phyloP scores from a whole-genome alignment of 2,329 filamentous ascomycete genomes.

The Fusarium sp. region DNA sequence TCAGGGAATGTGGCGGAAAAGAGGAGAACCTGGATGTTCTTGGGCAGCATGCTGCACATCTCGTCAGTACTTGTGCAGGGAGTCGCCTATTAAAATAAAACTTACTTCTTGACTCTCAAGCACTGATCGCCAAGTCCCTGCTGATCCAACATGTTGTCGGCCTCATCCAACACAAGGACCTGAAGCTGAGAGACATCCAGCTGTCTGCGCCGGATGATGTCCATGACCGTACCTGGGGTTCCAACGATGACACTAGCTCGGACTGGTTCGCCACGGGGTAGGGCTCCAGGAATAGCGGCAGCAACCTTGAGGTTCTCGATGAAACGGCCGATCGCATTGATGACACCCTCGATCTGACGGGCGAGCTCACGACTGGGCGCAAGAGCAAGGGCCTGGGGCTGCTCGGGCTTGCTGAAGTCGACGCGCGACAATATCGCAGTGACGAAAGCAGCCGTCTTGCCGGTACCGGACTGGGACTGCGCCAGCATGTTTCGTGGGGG shows the following conservation, averaged over 20 bases:
- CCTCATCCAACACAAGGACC: slow-evolving; percentile 93
- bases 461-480: slow-evolving; percentile 98
- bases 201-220: slow-evolving; percentile 81
- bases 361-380: slow-evolving; percentile 95
- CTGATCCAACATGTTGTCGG: slow-evolving; percentile 98
- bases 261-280: slow-evolving; percentile 75
- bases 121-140: slow-evolving; percentile 97
- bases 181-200: slow-evolving; percentile 79
- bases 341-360: slow-evolving; percentile 90
- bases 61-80: slow-evolving; percentile 44
- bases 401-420: slow-evolving; percentile 73
- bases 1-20: slow-evolving; percentile 96
- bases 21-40: slow-evolving; percentile 83
- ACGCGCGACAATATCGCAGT: slow-evolving; percentile 90
- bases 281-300: slow-evolving; percentile 83
- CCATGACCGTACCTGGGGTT: slow-evolving; percentile 92
- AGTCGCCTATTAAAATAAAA: not conserved
- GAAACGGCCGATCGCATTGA: slow-evolving; percentile 86
- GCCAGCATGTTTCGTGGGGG: slow-evolving; percentile 96
- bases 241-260: slow-evolving; percentile 87
- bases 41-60: slow-evolving; percentile 73
- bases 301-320: slow-evolving; percentile 79
- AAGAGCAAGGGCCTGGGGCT: slow-evolving; percentile 87
- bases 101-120: slow-evolving; percentile 83
- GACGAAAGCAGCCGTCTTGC: slow-evolving; percentile 97